phyloP scores from a whole-genome alignment of 257 asterid genomes.

The Haberlea rhodopensis region DNA sequence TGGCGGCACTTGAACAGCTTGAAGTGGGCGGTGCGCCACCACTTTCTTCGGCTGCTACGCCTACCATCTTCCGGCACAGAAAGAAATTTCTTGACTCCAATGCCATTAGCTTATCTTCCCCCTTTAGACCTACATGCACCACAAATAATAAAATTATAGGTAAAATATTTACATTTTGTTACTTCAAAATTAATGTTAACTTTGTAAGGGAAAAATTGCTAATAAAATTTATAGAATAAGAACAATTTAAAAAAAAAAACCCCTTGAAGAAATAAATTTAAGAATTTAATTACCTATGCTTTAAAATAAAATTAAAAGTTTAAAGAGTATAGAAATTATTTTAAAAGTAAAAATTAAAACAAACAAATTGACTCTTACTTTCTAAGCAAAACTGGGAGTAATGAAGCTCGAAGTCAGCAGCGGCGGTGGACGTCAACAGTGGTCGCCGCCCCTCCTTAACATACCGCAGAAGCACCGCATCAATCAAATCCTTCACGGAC shows the following conservation, averaged over 20 bases:
- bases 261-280: too few relatives aligned
- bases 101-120: constrained; percentile 40
- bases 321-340: too few relatives aligned
- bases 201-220: too few relatives aligned
- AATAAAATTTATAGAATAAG: too few relatives aligned
- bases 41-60: not conserved
- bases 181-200: too few relatives aligned
- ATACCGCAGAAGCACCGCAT: constrained; percentile 37
- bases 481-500: constrained; percentile 41
- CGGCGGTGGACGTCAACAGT: constrained; percentile 21
- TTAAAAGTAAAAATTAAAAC: too few relatives aligned
- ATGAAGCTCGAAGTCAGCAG: constrained; percentile 43
- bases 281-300: too few relatives aligned
- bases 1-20: constrained; percentile 37
- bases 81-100: constrained; percentile 53
- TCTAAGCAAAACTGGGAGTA: constrained; percentile 54
- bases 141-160: too few relatives aligned
- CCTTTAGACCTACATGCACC: constrained; percentile 34
- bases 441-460: constrained; percentile 46
- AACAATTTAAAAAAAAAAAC: too few relatives aligned
- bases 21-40: constrained; percentile 22
- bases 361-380: too few relatives aligned
- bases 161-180: too few relatives aligned
- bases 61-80: constrained; percentile 29
- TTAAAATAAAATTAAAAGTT: too few relatives aligned